Base-by-base conservation (phyloP, 805 yeast genomes). In the Saturnispora quitensis region DNA sequence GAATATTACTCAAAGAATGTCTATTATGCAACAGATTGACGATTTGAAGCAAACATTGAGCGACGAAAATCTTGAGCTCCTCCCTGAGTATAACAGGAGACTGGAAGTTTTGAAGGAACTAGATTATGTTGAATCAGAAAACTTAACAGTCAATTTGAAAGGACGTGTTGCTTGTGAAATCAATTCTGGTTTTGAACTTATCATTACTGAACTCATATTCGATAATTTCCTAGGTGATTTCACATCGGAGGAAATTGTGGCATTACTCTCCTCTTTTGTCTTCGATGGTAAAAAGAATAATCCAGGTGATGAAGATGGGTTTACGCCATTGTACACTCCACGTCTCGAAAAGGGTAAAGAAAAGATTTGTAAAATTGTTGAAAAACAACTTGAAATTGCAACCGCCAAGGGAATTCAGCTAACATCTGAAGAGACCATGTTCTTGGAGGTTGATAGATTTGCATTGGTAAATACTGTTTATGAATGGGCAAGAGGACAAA, bases 221-320 rank as follows among this genome's bases (percentile, higher is more conserved):
- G 96, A 91, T 62, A 93, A 93, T 68, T 89, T 91, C 71, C 71
- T 93, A 55, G 96, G 91, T 31, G 95, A 89, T 53, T 90, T 86
- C 63, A 95, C 90, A 56, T 89, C 97, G 0, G 97, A 89, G 62
- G 99, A 93, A 67, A 89, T 93, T 55, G 97, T 90, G n/a, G 98
- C 98, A 0, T 72, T 93, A 47, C 68, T 93, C 33, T 89, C 97
- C 0, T 88, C 86, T 36, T 93, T 93, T 70, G 96, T 93, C 1
- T 93, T 87, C 63, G 97, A 93, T 62, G 98, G 97, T 1, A 75
- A 80, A 17, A 53, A 43, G 31, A 53, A 53, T 27, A 52, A 53
- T 9, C 81, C 77, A 36, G 76, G 79, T 25, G 81, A 78, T 38
- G 95, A 83, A 53, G 80, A 77, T 31, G 34, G 15, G 1, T 68